These are phyloP conservation scores for Aspergillus brunneoviolaceus DNA, from an alignment of 2,329 filamentous ascomycete genomes.

Conservation along the genomic window DNA sequence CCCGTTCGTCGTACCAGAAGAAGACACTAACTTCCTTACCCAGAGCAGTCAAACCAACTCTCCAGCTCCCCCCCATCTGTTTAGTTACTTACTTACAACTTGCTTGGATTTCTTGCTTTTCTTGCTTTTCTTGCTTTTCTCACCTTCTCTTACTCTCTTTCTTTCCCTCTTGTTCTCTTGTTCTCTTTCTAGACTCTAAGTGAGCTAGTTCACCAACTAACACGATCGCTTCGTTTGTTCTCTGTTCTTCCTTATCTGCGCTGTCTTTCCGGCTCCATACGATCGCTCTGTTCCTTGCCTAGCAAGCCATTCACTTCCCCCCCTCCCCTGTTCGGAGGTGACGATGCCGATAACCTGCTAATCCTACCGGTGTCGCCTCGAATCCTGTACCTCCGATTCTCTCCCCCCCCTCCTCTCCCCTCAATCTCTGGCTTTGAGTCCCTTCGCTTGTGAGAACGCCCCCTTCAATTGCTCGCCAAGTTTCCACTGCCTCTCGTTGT, in stretches of 20 bases:
- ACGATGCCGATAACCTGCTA: conserved; percentile 16
- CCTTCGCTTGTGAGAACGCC: conserved; percentile 8
- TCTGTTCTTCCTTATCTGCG: not conserved
- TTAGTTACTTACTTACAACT: not conserved
- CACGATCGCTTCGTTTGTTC: not conserved
- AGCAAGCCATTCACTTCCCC: conserved; percentile 19
- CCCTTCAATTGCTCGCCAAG: conserved; percentile 1
- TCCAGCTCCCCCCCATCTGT: not conserved
- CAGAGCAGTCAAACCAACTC: no score
- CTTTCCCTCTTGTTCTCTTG: not conserved
- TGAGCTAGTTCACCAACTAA: not conserved
- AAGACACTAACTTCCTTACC: no score
- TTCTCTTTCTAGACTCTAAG: not conserved
- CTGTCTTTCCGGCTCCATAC: not conserved
- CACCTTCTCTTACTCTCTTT: conserved; percentile 14
- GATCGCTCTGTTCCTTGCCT: conserved; percentile 2
- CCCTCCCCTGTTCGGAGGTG: conserved; percentile 6
- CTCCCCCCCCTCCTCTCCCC: not conserved
- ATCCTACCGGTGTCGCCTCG: conserved; percentile 13
- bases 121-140: conserved; percentile 20
- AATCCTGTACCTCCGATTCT: conserved; percentile 3
- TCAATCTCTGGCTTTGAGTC: conserved; percentile 8
- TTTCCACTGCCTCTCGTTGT: not conserved
- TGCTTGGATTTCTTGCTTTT: not conserved
- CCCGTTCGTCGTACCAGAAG: not conserved